Conservation (phyloP, 768 basidiomycete species). For the Termitomyces sp. region DNA sequence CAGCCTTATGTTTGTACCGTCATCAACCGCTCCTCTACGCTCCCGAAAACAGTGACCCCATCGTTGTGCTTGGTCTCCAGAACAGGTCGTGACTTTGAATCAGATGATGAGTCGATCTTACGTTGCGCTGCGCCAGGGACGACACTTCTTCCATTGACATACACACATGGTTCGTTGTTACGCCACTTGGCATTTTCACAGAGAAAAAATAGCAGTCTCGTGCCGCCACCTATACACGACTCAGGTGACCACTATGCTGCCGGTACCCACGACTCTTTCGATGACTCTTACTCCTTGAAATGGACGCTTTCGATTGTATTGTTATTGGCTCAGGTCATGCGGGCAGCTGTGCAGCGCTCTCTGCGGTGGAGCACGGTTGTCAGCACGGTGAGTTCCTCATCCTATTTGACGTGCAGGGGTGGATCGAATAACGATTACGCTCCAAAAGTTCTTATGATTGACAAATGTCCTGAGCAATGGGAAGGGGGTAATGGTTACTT, state of each 20-base stretch:
- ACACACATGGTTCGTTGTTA: background rate
- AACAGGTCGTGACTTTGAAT: background rate
- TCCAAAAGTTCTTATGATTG: conserved; percentile 52
- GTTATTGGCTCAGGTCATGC: conserved; percentile 69
- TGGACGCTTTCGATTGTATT: conserved; percentile 48
- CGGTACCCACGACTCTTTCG: conserved; percentile 4
- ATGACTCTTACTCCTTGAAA: conserved; percentile 9
- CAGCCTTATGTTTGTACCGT: background rate
- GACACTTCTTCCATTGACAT: background rate
- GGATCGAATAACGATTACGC: conserved; percentile 1
- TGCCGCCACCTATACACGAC: conserved; percentile 6
- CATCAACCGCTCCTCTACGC: background rate
- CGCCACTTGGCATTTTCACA: conserved; percentile 7
- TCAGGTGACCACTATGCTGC: conserved; percentile 12
- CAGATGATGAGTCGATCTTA: background rate
- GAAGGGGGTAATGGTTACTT: conserved; percentile 72
- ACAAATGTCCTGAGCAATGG: conserved; percentile 66
- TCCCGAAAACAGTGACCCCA: background rate
- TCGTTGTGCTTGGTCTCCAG: background rate
- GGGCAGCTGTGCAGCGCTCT: conserved; percentile 62
- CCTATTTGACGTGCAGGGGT: background rate
- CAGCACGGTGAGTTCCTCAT: conserved; percentile 35
- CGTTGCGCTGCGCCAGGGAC: background rate
- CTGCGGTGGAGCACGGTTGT: conserved; percentile 60
- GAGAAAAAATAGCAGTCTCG: background rate